Evolutionary conservation across 1,139 yeast species (phyloP).

Genomic region (Candida tunisiensis): DNA sequence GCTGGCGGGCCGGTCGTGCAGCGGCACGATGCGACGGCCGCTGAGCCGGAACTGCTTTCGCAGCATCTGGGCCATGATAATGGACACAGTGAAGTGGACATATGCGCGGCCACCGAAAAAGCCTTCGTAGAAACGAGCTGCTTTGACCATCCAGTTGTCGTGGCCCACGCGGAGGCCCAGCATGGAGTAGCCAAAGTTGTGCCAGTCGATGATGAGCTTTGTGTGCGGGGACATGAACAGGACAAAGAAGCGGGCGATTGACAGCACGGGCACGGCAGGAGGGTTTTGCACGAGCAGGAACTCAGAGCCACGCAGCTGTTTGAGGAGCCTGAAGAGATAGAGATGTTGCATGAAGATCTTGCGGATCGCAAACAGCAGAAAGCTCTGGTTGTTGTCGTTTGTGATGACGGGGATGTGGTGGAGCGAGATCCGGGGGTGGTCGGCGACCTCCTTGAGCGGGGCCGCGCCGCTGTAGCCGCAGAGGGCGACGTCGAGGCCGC

Average conservation of each 20-base stretch:
- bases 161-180: slow-evolving; percentile 43
- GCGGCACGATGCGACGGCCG: slow-evolving; percentile 21
- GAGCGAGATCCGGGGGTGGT: slow-evolving; percentile 12
- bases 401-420: slow-evolving; percentile 27
- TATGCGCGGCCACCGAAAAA: slow-evolving; percentile 44
- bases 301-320: slow-evolving; percentile 42
- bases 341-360: slow-evolving; percentile 45
- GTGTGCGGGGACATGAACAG: slow-evolving; percentile 39
- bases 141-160: slow-evolving; percentile 43
- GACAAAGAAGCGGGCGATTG: slow-evolving; percentile 41
- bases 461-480: slow-evolving; percentile 60
- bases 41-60: slow-evolving; percentile 35
- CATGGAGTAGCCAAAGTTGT: slow-evolving; percentile 79
- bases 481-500: slow-evolving; percentile 60
- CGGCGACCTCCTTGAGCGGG: slow-evolving; percentile 13
- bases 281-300: slow-evolving; percentile 83
- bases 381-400: slow-evolving; percentile 32
- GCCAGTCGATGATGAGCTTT: slow-evolving; percentile 82
- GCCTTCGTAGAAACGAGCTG: slow-evolving; percentile 24
- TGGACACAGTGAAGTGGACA: slow-evolving; percentile 67
- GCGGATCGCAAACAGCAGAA: slow-evolving; percentile 35
- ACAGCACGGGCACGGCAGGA: slow-evolving; percentile 73
- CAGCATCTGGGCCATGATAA: slow-evolving; percentile 50
- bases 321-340: slow-evolving; percentile 29
- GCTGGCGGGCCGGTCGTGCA: slow-evolving; percentile 28